Evolutionary conservation across 2,329 filamentous ascomycete genomes (phyloP), one percentile per base, ranked within the genome.

Genomic region (Sporothrix mexicana): DNA sequence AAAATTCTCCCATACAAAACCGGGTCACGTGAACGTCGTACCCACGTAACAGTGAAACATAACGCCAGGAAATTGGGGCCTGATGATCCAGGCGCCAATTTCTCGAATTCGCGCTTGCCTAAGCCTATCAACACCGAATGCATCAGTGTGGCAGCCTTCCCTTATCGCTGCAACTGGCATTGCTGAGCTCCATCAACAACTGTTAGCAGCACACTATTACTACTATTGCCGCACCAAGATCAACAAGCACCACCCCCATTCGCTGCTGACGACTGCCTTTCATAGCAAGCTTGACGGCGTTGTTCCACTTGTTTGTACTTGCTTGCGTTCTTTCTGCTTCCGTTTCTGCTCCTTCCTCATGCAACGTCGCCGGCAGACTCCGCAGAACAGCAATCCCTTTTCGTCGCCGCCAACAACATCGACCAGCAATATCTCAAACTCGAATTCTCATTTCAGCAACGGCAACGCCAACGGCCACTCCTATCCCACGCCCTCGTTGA

Each of bases 321-420:
- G 41, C 53, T 41, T 45, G 23, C 41, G 30, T 49, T 41, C 67
- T 41, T 12, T 30, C 30, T 36, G 30, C 30, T 36, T 36, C 30
- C 30, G 30, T 7, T 36, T 36, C 30, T 36, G 30, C 30, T 36
- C 30, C 53, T 41, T 25, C 67, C 61, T 36, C 72, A 76, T 75
- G 75, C 75, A 76, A 75, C 75, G 75, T 55, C 74, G 75, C 51
- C 75, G 74, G 36, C 70, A 74, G 70, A 72, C 74, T 49, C 69
- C 70, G 25, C 70, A 66, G 15, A 71, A 73, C 61, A 71, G 62
- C 57, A 47, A 59, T 17, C 68, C 61, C 49, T 49, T 73, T 68
- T 61, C 47, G 23, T 25, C 45, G 51, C 71, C 47, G 17, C 45
- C 59, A 17, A 17, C 67, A 20, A 45, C 17, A 17, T 41, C 53